These are phyloP conservation scores for Ceratobasidium sp. DNA, from an alignment of 1,284 basidiomycete species.

Conservation along the genomic window DNA sequence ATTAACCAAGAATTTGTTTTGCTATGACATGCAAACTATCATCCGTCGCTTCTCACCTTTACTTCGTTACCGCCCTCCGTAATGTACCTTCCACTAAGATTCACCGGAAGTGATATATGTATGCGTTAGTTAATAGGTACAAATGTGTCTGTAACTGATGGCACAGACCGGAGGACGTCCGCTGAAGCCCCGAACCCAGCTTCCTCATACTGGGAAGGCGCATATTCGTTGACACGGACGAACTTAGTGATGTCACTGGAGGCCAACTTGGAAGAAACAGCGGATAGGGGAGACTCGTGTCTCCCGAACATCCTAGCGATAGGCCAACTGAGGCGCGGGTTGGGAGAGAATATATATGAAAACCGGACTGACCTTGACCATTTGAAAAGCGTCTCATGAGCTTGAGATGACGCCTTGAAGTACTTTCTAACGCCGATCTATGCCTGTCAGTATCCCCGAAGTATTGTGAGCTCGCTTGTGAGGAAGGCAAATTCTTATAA, in stretches of 20 bases:
- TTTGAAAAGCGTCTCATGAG: too few species aligned
- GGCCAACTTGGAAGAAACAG: too few species aligned
- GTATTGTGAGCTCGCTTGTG: too few species aligned
- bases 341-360: too few species aligned
- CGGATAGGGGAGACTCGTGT: too few species aligned
- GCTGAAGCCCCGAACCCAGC: conserved; percentile 17
- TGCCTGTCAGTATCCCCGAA: too few species aligned
- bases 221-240: background rate
- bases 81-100: background rate
- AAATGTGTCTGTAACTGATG: background rate
- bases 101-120: background rate
- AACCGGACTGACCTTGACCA: too few species aligned
- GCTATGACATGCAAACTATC: background rate
- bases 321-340: too few species aligned
- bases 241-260: conserved; percentile 12
- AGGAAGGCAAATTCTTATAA: too few species aligned
- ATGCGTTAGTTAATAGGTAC: background rate
- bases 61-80: background rate
- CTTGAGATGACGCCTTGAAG: too few species aligned
- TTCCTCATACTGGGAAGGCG: background rate
- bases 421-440: too few species aligned
- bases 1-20: background rate
- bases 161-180: background rate
- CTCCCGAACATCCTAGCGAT: too few species aligned
- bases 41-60: background rate